Evolutionary conservation across 2,329 filamentous ascomycete genomes (phyloP), one percentile per base, ranked within the genome.

Genomic region (Ustilaginoidea virens): DNA sequence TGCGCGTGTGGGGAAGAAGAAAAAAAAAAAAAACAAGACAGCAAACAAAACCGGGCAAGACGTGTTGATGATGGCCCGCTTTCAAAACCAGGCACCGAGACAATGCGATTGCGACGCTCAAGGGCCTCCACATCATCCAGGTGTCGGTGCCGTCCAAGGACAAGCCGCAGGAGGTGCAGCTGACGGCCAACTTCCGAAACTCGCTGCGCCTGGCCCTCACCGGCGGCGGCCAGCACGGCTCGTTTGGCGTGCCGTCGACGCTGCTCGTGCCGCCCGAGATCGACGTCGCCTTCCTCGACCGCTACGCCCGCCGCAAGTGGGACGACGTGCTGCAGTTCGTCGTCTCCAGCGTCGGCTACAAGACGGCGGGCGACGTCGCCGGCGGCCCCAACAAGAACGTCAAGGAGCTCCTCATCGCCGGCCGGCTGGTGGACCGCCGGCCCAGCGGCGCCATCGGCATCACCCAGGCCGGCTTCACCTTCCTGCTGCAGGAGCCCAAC

Each of bases 271-370:
- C 72, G 23, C 58, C 64, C 31, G 66, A 71, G 27, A 69, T 90
- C 27, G 73, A 78, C 34, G 53, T 85, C 8, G 46, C 67, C 2
- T 82, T 80, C 40, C 66, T 98, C 33, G 90, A 98, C 46, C 67
- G 74, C 17, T 92, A 87, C 54, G 85, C 90, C 5, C 72, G 81
- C 31, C 71, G 69, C 42, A 86, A 92, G 47, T 98, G 90, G 86
- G 92, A 98, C 52, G 80, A 83, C 16, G 93, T 98, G 17, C 55
- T 98, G 27, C 90, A 94, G 51, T 98, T 85, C 47, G 86, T 98
- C 49, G 90, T 98, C 13, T 80, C 78, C 33, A 78, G 72, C 35
- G 76, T 80, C 7, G 74, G 69, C 2, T 69, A 36, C 49, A 61
- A 44, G 46, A 56, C 36, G 46, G 55, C 58, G 11, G 53, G 60